Conservation (phyloP, 164 flowering plant species). For the Liriodendron chinense region DNA sequence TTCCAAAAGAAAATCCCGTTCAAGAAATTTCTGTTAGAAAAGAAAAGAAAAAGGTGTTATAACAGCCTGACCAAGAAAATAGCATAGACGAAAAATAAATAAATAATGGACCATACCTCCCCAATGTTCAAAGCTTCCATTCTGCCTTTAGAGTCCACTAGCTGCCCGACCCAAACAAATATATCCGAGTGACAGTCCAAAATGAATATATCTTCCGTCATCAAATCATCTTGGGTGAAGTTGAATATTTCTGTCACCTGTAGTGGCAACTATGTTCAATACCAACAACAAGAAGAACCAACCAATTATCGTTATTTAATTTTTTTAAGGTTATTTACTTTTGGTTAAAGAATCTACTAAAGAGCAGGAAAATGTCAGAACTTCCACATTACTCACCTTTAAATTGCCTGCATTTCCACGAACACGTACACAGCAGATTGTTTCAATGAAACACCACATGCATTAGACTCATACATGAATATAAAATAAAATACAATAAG, state of each 20-base stretch:
- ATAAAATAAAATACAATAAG: background rate
- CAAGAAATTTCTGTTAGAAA: constrained; percentile 73
- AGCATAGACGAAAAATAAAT: background rate
- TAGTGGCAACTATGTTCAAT: constrained; percentile 15
- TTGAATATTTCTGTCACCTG: constrained; percentile 88
- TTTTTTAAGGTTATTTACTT: background rate
- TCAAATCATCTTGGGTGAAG: constrained; percentile 93
- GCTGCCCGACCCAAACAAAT: constrained; percentile 94
- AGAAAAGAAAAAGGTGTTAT: background rate
- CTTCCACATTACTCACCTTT: constrained; percentile 53
- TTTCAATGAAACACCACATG: constrained; percentile 14
- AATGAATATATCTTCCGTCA: constrained; percentile 95
- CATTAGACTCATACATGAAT: constrained; percentile 10
- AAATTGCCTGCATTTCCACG: constrained; percentile 57
- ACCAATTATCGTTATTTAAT: no score
- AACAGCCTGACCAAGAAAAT: constrained; percentile 3
- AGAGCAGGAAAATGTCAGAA: background rate
- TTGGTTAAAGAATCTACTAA: constrained; percentile 1
- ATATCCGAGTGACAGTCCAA: constrained; percentile 87
- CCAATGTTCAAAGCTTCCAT: constrained; percentile 75
- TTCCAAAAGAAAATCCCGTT: constrained; percentile 80
- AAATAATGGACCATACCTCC: constrained; percentile 51
- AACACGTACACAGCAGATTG: constrained; percentile 17
- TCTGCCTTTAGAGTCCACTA: constrained; percentile 65
- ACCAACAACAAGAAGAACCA: background rate